Evolutionary conservation across 2,329 filamentous ascomycete species (phyloP).

Genomic region (Diaporthe citriasiana): DNA sequence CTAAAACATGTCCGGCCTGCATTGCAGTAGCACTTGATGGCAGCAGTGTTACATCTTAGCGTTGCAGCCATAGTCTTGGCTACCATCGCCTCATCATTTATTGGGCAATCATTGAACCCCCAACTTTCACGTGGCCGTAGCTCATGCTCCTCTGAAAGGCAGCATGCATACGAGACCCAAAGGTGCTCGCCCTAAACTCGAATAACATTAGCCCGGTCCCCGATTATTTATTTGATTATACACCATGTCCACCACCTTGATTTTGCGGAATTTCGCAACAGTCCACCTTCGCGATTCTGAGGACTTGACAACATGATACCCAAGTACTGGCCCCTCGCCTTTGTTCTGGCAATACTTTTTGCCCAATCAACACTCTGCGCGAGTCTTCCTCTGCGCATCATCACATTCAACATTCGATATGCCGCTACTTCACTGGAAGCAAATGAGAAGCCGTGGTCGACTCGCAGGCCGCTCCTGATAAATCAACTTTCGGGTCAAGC

Average conservation of each 20-base stretch:
- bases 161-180: neutral
- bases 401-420: slow-evolving; percentile 65
- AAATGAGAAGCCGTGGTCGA: slow-evolving; percentile 59
- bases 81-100: neutral
- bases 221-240: too few relatives aligned
- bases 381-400: slow-evolving; percentile 52
- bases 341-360: slow-evolving; percentile 9
- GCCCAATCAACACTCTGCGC: neutral
- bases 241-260: too few relatives aligned
- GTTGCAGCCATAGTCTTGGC: slow-evolving; percentile 12
- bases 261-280: neutral
- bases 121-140: slow-evolving; percentile 10
- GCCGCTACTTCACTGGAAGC: slow-evolving; percentile 55
- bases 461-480: slow-evolving; percentile 30
- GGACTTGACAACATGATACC: neutral
- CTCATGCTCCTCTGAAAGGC: too few relatives aligned
- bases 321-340: neutral
- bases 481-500: slow-evolving; percentile 38
- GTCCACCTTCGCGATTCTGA: too few relatives aligned
- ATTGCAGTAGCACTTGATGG: neutral
- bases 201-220: neutral
- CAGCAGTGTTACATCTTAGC: slow-evolving; percentile 11
- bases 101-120: slow-evolving; percentile 13
- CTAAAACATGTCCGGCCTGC: too few relatives aligned
- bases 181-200: neutral